Conservation (phyloP, 352 stramenopile genomes). For the Globisporangium spinosum region DNA sequence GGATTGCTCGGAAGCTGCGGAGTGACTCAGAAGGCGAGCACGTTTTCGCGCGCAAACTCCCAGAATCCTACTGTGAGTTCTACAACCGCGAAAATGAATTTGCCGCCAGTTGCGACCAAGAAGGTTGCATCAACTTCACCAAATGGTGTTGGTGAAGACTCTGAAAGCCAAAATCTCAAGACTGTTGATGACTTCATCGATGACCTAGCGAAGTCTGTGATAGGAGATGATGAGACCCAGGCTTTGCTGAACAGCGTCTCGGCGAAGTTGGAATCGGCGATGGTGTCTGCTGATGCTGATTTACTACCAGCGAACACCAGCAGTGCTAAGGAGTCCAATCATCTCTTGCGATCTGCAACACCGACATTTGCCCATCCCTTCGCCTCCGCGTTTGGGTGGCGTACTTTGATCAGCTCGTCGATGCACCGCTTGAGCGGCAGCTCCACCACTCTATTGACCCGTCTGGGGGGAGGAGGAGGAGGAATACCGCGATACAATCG, state of each 20-base stretch:
- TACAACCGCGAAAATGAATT: neutral
- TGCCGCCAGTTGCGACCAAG: neutral
- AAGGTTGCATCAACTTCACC: neutral
- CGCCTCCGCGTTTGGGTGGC: neutral
- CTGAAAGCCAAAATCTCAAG: neutral
- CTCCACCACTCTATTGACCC: neutral
- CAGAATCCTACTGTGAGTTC: neutral
- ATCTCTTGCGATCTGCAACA: neutral
- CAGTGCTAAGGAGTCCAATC: neutral
- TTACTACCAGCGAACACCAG: neutral
- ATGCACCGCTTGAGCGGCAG: constrained; percentile 4
- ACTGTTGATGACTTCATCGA: neutral
- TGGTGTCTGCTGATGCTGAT: neutral
- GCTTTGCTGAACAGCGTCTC: neutral
- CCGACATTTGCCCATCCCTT: neutral
- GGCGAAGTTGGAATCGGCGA: neutral
- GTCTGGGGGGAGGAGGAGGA: neutral
- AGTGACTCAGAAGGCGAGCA: neutral
- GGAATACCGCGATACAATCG: neutral
- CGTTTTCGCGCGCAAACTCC: neutral
- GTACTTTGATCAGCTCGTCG: neutral
- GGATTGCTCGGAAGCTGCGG: constrained; percentile 29
- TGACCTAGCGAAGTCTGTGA: neutral
- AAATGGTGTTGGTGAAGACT: neutral
- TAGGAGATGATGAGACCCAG: neutral